Evolutionary conservation across 352 stramenopile species (phyloP).

Genomic region (Phytophthora litchii): DNA sequence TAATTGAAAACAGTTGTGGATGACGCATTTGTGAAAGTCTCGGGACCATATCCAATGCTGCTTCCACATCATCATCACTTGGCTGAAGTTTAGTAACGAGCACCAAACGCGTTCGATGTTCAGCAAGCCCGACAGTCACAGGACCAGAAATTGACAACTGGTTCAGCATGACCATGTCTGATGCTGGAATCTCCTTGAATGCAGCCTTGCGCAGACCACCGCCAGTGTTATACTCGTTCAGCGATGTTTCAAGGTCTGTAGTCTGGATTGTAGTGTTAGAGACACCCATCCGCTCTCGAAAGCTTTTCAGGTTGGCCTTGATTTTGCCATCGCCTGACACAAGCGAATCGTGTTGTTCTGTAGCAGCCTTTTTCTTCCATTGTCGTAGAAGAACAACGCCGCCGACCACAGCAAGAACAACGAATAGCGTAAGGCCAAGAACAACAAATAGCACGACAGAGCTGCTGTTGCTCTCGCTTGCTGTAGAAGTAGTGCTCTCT

Average conservation of each 20-base stretch:
- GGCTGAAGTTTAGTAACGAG: slow-evolving; percentile 60
- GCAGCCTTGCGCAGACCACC: slow-evolving; percentile 56
- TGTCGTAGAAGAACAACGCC: slow-evolving; percentile 67
- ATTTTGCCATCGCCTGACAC: slow-evolving; percentile 41
- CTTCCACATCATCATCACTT: slow-evolving; percentile 63
- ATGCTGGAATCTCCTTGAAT: slow-evolving; percentile 58
- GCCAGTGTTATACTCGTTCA: slow-evolving; percentile 47
- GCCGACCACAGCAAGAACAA: slow-evolving; percentile 48
- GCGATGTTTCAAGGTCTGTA: slow-evolving; percentile 39
- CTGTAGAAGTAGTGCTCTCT: slow-evolving; percentile 35
- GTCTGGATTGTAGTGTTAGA: slow-evolving; percentile 23
- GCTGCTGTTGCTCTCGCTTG: slow-evolving; percentile 27
- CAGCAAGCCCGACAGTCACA: slow-evolving; percentile 50
- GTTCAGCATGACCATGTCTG: slow-evolving; percentile 45
- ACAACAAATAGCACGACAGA: slow-evolving; percentile 49
- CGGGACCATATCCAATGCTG: slow-evolving; percentile 57
- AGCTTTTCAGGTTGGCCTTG: slow-evolving; percentile 44
- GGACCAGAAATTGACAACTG: slow-evolving; percentile 53
- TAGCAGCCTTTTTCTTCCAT: slow-evolving; percentile 56
- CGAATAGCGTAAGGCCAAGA: slow-evolving; percentile 44
- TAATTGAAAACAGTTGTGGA: slow-evolving; percentile 64
- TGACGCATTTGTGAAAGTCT: slow-evolving; percentile 73
- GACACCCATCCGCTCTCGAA: slow-evolving; percentile 37
- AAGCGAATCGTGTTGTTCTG: slow-evolving; percentile 37
- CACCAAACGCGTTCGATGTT: slow-evolving; percentile 59